Conservation (phyloP, 169 alveolate genomes). For the Haemoproteus tartakovskyi region DNA sequence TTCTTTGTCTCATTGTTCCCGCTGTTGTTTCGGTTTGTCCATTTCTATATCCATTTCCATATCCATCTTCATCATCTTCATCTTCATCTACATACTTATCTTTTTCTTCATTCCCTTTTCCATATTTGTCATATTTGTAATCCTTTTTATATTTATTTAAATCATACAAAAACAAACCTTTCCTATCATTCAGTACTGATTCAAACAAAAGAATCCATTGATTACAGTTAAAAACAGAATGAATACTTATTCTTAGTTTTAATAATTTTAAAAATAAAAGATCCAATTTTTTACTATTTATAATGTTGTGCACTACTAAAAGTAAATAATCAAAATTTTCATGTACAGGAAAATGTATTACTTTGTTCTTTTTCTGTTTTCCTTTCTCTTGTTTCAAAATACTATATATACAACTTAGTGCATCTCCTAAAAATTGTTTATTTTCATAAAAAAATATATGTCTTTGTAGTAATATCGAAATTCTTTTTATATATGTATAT, state of each 20-base stretch:
- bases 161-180: slow-evolving; percentile 21
- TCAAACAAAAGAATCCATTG: slow-evolving; percentile 42
- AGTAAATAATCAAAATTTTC: slow-evolving; percentile 57
- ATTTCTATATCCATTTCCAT: neutral
- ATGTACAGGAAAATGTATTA: slow-evolving; percentile 15
- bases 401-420: slow-evolving; percentile 6
- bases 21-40: neutral
- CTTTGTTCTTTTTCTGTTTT: too few relatives aligned
- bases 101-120: neutral
- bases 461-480: slow-evolving; percentile 37
- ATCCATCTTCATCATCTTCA: neutral
- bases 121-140: too few relatives aligned
- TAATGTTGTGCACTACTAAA: slow-evolving; percentile 13
- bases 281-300: slow-evolving; percentile 4
- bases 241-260: slow-evolving; percentile 14
- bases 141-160: neutral
- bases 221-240: slow-evolving; percentile 26
- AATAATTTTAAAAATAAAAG: slow-evolving; percentile 1
- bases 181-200: slow-evolving; percentile 8
- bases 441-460: slow-evolving; percentile 13
- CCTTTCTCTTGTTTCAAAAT: too few relatives aligned
- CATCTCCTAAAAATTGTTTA: slow-evolving; percentile 1
- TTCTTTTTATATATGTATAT: slow-evolving; percentile 6
- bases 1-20: slow-evolving; percentile 4
- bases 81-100: neutral